phyloP scores from a whole-genome alignment of 805 yeast genomes.

The Nakazawaea laoshanensis region DNA sequence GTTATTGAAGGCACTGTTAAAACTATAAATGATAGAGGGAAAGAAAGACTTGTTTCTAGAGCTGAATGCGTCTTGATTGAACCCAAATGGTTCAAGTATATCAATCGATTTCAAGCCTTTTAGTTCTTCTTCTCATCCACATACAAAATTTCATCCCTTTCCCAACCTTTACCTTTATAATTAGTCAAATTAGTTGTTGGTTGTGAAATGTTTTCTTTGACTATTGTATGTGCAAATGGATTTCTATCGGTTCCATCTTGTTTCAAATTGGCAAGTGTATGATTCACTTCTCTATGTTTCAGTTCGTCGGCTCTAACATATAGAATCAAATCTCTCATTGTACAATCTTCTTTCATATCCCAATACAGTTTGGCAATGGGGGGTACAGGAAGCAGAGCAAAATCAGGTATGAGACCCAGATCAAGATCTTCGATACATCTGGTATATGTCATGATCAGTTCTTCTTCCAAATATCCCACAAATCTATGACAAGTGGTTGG shows the following conservation, averaged over 20 bases:
- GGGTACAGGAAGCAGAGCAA: constrained; percentile 39
- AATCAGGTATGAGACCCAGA: constrained; percentile 37
- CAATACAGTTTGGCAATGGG: constrained; percentile 58
- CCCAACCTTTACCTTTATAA: constrained; percentile 25
- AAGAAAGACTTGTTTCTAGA: constrained; percentile 21
- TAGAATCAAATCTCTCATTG: constrained; percentile 50
- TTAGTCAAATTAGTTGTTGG: constrained; percentile 18
- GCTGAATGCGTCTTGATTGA: constrained; percentile 73
- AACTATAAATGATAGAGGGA: constrained; percentile 34
- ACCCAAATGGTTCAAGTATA: constrained; percentile 80
- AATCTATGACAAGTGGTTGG: constrained; percentile 67
- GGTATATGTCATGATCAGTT: constrained; percentile 63
- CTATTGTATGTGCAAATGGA: constrained; percentile 49
- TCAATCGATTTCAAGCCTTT: constrained; percentile 43
- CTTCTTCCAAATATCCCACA: constrained; percentile 74
- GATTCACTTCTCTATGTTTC: constrained; percentile 74
- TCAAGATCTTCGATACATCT: constrained; percentile 49
- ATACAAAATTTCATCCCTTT: constrained; percentile 20
- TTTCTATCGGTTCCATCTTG: constrained; percentile 44
- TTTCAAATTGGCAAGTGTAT: constrained; percentile 58
- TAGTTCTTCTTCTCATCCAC: constrained; percentile 8
- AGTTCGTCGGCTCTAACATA: constrained; percentile 71
- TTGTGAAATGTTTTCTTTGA: constrained; percentile 17
- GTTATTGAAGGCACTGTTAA: constrained; percentile 57
- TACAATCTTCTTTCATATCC: constrained; percentile 43